These are phyloP conservation scores for Trichoderma breve DNA, from an alignment of 2,329 filamentous ascomycete genomes.

Conservation along the genomic window DNA sequence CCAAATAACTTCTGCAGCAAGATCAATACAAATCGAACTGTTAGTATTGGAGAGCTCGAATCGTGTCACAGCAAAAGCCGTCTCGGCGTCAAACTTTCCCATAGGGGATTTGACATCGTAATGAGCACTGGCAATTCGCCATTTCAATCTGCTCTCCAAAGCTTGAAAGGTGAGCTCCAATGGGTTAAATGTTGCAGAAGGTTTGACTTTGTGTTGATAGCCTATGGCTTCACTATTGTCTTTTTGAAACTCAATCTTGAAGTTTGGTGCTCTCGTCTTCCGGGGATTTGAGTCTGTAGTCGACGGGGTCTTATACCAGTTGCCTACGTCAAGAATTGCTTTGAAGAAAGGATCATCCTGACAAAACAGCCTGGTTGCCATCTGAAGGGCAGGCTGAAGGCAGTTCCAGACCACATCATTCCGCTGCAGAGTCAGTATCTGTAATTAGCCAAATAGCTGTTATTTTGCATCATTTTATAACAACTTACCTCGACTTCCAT, in stretches of 20 bases:
- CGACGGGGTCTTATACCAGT: conserved; percentile 24
- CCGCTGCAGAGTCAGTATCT: conserved; percentile 3
- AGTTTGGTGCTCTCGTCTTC: not conserved
- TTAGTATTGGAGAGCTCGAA: not conserved
- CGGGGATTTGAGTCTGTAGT: conserved; percentile 14
- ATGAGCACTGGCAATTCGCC: conserved; percentile 5
- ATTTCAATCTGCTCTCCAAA: not conserved
- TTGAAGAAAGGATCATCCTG: conserved; percentile 25
- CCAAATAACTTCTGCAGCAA: conserved; percentile 28
- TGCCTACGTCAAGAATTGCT: conserved; percentile 27
- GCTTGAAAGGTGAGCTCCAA: not conserved
- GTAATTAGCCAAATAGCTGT: no score
- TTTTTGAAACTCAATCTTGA: not conserved
- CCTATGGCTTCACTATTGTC: not conserved
- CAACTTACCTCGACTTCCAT: not conserved
- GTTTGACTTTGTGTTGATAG: not conserved
- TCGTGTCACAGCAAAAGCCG: not conserved
- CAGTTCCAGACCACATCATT: conserved; percentile 32
- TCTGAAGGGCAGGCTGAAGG: conserved; percentile 30
- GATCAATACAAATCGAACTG: not conserved
- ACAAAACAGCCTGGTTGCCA: conserved; percentile 28
- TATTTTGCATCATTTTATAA: not conserved
- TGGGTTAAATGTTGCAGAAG: not conserved
- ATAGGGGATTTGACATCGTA: not conserved
- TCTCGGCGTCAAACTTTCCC: not conserved